Base-by-base conservation (phyloP, 164 flowering plant species). In the Houttuynia cordata region DNA sequence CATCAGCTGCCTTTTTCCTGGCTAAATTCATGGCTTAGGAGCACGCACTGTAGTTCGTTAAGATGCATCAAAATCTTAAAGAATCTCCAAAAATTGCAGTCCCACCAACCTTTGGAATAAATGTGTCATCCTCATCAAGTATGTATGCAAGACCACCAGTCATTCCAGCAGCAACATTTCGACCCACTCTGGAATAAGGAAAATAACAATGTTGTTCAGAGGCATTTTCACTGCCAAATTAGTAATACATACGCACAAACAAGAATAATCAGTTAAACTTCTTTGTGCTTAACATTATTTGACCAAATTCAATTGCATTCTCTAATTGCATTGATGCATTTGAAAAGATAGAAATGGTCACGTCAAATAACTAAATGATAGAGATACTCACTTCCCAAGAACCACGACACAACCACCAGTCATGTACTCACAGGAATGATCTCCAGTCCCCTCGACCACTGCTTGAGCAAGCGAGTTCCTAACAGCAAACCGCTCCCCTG, bases 121-220 rank as follows among this genome's bases (percentile, higher is more conserved):
- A 78, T 49, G 95, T 82, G 64, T 90, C 80, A 62, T 93, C 97
- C 74, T 87, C 97, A 67, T 93, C 99, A 67, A 93, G 95, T 66
- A 93, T 68, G 71, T 93, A 93, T 17, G 92, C 91, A 73, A 93
- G 80, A 62, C 99, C 99, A 59, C 99, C 99, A 30, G 97, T 93
- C 99, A 93, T 93, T 67, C 99, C 99, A 62, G 99, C 99, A 68
- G 97, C 96, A 34, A 93, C 96, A 69, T 90, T 90, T 76, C 96
- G 76, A 24, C 99, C 99, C 70, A 86, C 99, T 70, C 99, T 93
- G 82, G 64, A 24, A 24, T 24, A 34, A 47, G 21, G 24, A 20
- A 47, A 63, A 41, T 19, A 45, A 45, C 8, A 45, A 41, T 8
- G 13, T 8, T 12, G 14, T 30, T 45, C 49, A 45, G 49, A 8